Evolutionary conservation across 78 protist species (phyloP), one percentile per base, ranked within the genome.

Genomic region (Dictyostelium capitatum): DNA sequence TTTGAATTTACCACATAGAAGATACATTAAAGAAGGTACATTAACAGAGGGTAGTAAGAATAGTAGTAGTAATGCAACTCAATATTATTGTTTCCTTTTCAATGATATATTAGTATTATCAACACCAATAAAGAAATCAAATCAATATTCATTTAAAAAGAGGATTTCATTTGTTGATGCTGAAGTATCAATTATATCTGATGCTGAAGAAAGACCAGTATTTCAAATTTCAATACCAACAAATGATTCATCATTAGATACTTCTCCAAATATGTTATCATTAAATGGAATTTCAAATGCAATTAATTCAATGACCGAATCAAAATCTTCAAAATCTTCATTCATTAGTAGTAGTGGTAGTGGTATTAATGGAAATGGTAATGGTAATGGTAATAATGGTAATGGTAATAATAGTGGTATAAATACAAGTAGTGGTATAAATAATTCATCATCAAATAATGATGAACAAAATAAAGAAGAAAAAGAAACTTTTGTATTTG

Each of bases 1-100:
- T 47, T 46, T 85, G 9, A 85, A 85, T 85, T 41, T 73, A 47
- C 92, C 92, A 85, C 92, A 85, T 75, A 85, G 92, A 85, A 54
- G 92, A 56, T 85, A 85, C 59, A 64, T 85, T 8, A 73, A 77
- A 59, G 92, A 85, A 30, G 92, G 92, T 59, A 0, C 30, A 10
- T 30, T 85, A 14, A 59, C 74, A 28, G 92, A 85, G n/a, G 30
- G 32, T 37, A 28, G 28, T 43, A 67, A 67, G 17, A 19, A 30
- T 6, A 10, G 51, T n/a, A 70, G 50, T 14, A 14, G 30, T 23
- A 43, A 69, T 3, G 17, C 50, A 3, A 72, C 41, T 17, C 92
- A 73, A 74, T 75, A 73, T 17, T 46, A 85, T 62, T 72, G 82
- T 48, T 85, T 85, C 92, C 30, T 85, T 6, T 85, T 85, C 23